Evolutionary conservation across 352 stramenopile species (phyloP).

Genomic region (Phytophthora crassamura): DNA sequence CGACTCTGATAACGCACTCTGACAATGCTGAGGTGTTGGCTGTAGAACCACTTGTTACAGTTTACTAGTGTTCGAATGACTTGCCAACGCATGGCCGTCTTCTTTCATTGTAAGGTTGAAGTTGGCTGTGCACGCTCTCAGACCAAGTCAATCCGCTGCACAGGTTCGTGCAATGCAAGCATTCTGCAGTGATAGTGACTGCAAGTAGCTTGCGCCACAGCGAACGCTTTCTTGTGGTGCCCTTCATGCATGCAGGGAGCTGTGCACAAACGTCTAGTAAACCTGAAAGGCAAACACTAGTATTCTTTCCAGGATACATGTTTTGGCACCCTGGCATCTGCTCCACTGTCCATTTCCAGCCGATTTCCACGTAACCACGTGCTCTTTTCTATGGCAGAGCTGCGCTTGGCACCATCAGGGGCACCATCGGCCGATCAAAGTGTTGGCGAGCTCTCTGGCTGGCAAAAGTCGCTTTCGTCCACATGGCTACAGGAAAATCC

Average conservation of each 20-base stretch:
- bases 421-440: background rate
- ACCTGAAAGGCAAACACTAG: too few species aligned
- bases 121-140: slow-evolving; percentile 2
- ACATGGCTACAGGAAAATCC: background rate
- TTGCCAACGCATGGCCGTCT: background rate
- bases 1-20: too few species aligned
- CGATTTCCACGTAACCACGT: slow-evolving; percentile 11
- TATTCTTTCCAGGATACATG: background rate
- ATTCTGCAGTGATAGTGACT: background rate
- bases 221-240: too few species aligned
- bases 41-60: too few species aligned
- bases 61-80: too few species aligned
- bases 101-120: slow-evolving; percentile 9
- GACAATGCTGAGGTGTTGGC: too few species aligned
- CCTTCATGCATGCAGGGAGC: too few species aligned
- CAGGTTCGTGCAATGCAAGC: background rate
- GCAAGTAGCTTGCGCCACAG: too few species aligned
- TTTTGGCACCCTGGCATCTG: background rate
- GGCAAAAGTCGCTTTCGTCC: background rate
- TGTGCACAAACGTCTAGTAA: too few species aligned
- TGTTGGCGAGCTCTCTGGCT: background rate
- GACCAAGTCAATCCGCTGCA: background rate
- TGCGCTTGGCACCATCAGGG: background rate
- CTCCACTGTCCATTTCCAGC: background rate
- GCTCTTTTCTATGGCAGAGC: slow-evolving; percentile 1